Base-by-base conservation (phyloP, 2,329 filamentous ascomycete species). In the Fusarium lyarnte region DNA sequence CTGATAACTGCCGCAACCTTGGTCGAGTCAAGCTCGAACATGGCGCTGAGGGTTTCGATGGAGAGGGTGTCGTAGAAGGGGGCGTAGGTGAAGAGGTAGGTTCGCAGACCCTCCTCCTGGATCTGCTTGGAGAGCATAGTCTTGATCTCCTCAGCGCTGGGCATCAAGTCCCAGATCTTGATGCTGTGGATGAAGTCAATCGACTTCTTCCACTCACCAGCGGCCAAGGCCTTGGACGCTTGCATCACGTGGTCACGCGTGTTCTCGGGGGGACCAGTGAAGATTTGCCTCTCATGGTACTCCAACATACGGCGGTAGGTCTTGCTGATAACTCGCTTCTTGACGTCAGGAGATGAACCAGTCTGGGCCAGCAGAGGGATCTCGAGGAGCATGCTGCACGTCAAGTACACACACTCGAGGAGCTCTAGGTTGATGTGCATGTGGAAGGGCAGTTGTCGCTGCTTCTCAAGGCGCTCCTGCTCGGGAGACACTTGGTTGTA, bases 341-440 rank as follows among this genome's bases (percentile, higher is more conserved):
- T 97, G 82, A 98, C 90, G 81, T 99, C 96, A 17, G 96, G 97
- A 27, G 95, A 96, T 12, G 95, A 98, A 74, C 96, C 96, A 39
- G 95, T 97, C 84, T 98, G 96, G 53, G 96, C 97, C 76, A 99
- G 91, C 51, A 98, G 91, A 68, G 96, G 96, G 72, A 99, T 98
- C 86, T 99, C 96, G 63, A 99, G 90, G 74, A 99, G 92, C 96
- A 99, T 99, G 85, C 94, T 98, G 87, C 95, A 98, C 55, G 96
- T 98, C 66, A 99, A 89, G 86, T 99, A 99, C 70, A 98, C 95
- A 80, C 96, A 98, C 86, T 99, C 96, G 42, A 99, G 90, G 61
- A 99, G 90, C 84, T 99, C 96, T 58, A 99, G 89, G 87, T 99
- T 99, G 88, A 99, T 99, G 89, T 99, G 96, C 94, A 99, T 98